These are phyloP conservation scores for Apiospora malaysiana DNA, from an alignment of 2,329 filamentous ascomycete species.

Conservation along the genomic window DNA sequence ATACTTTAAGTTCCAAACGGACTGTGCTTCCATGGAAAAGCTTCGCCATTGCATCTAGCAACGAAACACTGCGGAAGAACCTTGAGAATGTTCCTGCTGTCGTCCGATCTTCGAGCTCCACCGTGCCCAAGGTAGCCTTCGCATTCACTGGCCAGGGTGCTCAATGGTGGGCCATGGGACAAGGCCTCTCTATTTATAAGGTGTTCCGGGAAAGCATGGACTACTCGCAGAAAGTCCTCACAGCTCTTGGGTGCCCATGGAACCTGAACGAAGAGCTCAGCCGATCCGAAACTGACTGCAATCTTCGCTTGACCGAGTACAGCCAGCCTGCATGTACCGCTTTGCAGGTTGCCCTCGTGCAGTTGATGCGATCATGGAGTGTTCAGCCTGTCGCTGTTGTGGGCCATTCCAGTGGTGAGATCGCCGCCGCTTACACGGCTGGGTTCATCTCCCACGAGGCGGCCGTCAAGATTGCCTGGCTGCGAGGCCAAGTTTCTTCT, in stretches of 20 bases:
- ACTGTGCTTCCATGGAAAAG: conserved; percentile 8
- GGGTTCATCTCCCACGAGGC: conserved; percentile 43
- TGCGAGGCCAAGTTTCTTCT: conserved; percentile 44
- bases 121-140: conserved; percentile 43
- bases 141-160: conserved; percentile 46
- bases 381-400: conserved; percentile 44
- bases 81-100: conserved; percentile 3
- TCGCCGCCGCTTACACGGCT: conserved; percentile 51
- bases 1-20: conserved; percentile 1
- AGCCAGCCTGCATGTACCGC: conserved; percentile 50
- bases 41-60: conserved; percentile 10
- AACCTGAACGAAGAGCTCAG: conserved; percentile 45
- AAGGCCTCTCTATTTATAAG: conserved; percentile 47
- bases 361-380: conserved; percentile 43
- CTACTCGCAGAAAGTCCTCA: conserved; percentile 40
- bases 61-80: neutral
- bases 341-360: conserved; percentile 49
- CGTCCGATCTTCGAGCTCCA: neutral
- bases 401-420: conserved; percentile 55
- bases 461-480: conserved; percentile 50
- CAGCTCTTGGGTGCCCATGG: conserved; percentile 39
- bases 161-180: conserved; percentile 51
- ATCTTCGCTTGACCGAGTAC: conserved; percentile 42
- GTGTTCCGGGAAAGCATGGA: conserved; percentile 48
- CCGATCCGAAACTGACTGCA: conserved; percentile 32